Percentiles rank a stretch among this genome's conserved stretches.
These are phyloP conservation scores for Fusarium stilboides DNA, from an alignment of 2,329 filamentous ascomycete species.

Conservation along the genomic window DNA sequence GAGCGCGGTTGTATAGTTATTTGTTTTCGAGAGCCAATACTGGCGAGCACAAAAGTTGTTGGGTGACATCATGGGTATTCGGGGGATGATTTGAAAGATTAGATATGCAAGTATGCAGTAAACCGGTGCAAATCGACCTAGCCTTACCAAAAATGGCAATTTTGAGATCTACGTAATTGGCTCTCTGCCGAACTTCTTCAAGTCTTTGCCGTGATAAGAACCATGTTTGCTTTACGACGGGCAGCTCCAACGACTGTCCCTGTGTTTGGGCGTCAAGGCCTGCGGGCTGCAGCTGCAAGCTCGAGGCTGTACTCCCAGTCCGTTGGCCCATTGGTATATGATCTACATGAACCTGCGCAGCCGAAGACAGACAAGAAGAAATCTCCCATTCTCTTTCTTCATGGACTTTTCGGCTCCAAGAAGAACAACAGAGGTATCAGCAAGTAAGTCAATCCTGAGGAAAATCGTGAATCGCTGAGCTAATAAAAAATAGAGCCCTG, in stretches of 20 bases:
- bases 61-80: conserved; percentile 37
- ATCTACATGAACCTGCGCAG: conserved; percentile 74
- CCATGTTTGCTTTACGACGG: conserved; percentile 41
- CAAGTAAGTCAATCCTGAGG: conserved; percentile 75
- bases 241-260: conserved; percentile 19
- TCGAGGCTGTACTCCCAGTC: conserved; percentile 43
- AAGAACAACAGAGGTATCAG: conserved; percentile 95
- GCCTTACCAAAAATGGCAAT: conserved; percentile 41
- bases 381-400: conserved; percentile 86
- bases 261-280: conserved; percentile 7
- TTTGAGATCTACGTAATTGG: conserved; percentile 43
- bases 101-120: conserved; percentile 47
- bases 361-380: conserved; percentile 56
- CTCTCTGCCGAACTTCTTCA: conserved; percentile 28
- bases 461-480: background rate
- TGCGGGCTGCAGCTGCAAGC: conserved; percentile 1
- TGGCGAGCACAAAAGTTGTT: conserved; percentile 11
- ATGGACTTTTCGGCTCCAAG: conserved; percentile 95
- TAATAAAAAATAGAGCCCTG: conserved; percentile 71
- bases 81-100: conserved; percentile 24
- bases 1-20: conserved; percentile 8
- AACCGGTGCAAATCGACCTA: conserved; percentile 28
- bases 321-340: conserved; percentile 69
- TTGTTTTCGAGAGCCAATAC: conserved; percentile 11
- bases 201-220: conserved; percentile 15